These are phyloP conservation scores for Agrocybe praecox DNA, from an alignment of 768 basidiomycete genomes.

Conservation along the genomic window DNA sequence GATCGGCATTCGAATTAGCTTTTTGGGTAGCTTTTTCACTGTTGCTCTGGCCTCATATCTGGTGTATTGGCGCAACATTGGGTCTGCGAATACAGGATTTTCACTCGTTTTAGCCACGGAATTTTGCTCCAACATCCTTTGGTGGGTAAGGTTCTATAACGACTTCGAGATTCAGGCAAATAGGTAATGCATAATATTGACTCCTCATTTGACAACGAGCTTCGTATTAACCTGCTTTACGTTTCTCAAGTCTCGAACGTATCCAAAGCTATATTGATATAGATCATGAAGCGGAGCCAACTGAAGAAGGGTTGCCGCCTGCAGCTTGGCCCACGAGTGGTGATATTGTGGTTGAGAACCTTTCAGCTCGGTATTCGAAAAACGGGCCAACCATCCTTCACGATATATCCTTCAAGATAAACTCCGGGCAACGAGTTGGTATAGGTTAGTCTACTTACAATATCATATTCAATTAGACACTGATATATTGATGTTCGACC, in stretches of 20 bases:
- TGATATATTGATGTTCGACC: neutral
- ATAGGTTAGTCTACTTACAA: slow-evolving; percentile 25
- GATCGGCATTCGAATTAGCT: slow-evolving; percentile 53
- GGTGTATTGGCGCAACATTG: slow-evolving; percentile 41
- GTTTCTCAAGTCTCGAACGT: slow-evolving; percentile 54
- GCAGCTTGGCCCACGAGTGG: slow-evolving; percentile 71
- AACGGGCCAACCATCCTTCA: slow-evolving; percentile 56
- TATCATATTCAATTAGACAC: neutral
- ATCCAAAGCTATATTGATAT: slow-evolving; percentile 66
- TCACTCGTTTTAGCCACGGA: slow-evolving; percentile 58
- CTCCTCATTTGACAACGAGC: no score
- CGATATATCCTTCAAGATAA: slow-evolving; percentile 52
- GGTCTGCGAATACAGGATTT: slow-evolving; percentile 50
- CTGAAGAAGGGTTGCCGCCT: slow-evolving; percentile 50
- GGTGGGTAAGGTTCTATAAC: slow-evolving; percentile 44
- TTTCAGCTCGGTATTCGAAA: slow-evolving; percentile 59
- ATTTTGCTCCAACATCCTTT: slow-evolving; percentile 58
- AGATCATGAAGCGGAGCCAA: slow-evolving; percentile 54
- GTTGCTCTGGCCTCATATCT: slow-evolving; percentile 56
- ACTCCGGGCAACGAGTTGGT: slow-evolving; percentile 60
- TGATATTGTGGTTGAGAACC: slow-evolving; percentile 51
- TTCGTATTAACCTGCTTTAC: neutral
- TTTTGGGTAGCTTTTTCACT: slow-evolving; percentile 58
- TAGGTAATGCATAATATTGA: no score
- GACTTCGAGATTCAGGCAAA: slow-evolving; percentile 41